A percentile compares a stretch with the other conserved stretches of the same genome.
phyloP scores from a whole-genome alignment of 768 basidiomycete genomes.

The Phanerodontia chrysosporium region DNA sequence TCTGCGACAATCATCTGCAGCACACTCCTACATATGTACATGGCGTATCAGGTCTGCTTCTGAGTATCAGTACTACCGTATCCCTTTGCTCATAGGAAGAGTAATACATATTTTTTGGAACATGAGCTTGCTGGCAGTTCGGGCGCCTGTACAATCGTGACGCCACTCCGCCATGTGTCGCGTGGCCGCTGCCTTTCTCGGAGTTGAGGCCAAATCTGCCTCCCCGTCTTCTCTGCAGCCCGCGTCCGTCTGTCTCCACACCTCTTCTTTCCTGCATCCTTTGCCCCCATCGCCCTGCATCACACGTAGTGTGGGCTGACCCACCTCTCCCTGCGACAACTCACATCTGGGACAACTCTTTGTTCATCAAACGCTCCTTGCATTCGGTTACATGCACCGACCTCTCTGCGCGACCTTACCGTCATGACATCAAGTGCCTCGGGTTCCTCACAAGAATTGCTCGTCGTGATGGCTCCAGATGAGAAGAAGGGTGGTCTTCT shows the following conservation, averaged over 20 bases:
- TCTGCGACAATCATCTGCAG: too few species aligned
- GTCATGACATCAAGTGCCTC: constrained; percentile 4
- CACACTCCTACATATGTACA: too few species aligned
- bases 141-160: background rate
- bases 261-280: background rate
- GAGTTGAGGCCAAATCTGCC: background rate
- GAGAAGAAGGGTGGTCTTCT: constrained; percentile 9
- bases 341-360: too few species aligned
- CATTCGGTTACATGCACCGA: background rate
- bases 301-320: too few species aligned
- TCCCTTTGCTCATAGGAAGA: too few species aligned
- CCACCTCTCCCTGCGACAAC: too few species aligned
- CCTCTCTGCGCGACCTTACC: background rate
- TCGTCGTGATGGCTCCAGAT: constrained; percentile 6
- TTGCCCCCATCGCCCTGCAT: too few species aligned
- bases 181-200: background rate
- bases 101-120: background rate
- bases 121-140: background rate
- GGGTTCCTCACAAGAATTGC: background rate
- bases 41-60: too few species aligned
- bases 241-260: background rate
- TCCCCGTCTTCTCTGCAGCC: background rate
- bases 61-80: too few species aligned
- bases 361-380: background rate
- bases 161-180: background rate